Evolutionary conservation across 148 eudicot species (phyloP).

Genomic region (Camellia lanceoleosa): DNA sequence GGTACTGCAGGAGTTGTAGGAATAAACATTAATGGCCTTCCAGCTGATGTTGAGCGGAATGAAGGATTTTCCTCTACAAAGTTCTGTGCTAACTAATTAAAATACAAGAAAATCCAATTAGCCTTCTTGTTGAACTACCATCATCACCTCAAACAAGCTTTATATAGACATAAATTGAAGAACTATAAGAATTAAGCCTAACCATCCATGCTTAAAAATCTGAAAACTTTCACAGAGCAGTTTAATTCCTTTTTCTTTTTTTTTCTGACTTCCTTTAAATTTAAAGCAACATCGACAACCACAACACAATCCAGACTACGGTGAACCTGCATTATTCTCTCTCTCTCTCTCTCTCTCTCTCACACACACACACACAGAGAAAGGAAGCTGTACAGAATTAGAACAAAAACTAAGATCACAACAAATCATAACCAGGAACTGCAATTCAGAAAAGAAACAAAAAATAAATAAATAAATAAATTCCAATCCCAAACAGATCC

Average conservation of each 20-base stretch:
- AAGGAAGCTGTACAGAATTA: too few relatives aligned
- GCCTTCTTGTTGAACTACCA: background rate
- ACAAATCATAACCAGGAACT: too few relatives aligned
- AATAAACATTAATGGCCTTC: conserved; percentile 44
- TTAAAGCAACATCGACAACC: background rate
- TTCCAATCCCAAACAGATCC: too few relatives aligned
- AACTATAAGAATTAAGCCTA: background rate
- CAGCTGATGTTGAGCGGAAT: conserved; percentile 44
- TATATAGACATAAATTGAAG: background rate
- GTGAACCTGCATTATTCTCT: too few relatives aligned
- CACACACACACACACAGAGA: too few relatives aligned
- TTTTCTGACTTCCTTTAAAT: background rate
- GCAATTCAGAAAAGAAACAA: too few relatives aligned
- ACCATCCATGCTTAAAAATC: background rate
- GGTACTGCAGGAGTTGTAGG: conserved; percentile 31
- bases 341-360: too few relatives aligned
- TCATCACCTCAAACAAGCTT: background rate
- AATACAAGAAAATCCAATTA: conserved; percentile 13
- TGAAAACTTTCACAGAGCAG: background rate
- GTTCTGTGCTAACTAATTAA: conserved; percentile 40
- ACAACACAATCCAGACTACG: background rate
- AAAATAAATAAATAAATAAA: too few relatives aligned
- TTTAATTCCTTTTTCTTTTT: background rate
- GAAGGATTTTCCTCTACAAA: conserved; percentile 41
- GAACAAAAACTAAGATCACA: too few relatives aligned